Conservation (phyloP, 106 monocot species). For the Dendrobium huoshanense region DNA sequence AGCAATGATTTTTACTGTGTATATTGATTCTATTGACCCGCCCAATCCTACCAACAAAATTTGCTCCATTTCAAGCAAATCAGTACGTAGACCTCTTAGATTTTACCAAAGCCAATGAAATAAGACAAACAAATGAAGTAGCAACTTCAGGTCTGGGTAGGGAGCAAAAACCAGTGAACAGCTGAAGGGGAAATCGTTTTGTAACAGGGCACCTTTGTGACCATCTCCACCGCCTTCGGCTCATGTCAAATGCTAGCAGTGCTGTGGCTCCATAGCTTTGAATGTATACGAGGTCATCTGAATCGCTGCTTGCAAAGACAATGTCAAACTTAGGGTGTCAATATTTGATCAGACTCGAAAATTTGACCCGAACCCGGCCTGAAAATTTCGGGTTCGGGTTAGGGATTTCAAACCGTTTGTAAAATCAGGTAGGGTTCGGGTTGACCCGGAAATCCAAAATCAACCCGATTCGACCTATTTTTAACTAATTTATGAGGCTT, state of each 20-base stretch:
- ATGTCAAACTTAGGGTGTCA: constrained; percentile 16
- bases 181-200: constrained; percentile 81
- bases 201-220: constrained; percentile 57
- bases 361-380: too few relatives aligned
- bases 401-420: too few relatives aligned
- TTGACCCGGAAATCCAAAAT: too few relatives aligned
- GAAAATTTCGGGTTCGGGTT: too few relatives aligned
- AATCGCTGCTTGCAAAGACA: constrained; percentile 74
- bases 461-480: too few relatives aligned
- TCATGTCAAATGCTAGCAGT: constrained; percentile 62
- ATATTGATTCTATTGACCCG: not conserved
- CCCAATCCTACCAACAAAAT: not conserved
- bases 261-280: constrained; percentile 78
- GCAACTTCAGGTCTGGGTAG: constrained; percentile 64
- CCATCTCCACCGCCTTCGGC: constrained; percentile 66
- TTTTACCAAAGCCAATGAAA: not conserved
- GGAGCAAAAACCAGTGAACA: constrained; percentile 78
- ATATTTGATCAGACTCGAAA: too few relatives aligned
- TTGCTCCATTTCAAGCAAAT: not conserved
- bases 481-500: too few relatives aligned
- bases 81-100: not conserved
- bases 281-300: constrained; percentile 60
- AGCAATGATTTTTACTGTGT: constrained; percentile 2
- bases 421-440: too few relatives aligned
- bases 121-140: constrained; percentile 19